Conservation (phyloP, 306 rosid genomes). For the Prunus davidiana region DNA sequence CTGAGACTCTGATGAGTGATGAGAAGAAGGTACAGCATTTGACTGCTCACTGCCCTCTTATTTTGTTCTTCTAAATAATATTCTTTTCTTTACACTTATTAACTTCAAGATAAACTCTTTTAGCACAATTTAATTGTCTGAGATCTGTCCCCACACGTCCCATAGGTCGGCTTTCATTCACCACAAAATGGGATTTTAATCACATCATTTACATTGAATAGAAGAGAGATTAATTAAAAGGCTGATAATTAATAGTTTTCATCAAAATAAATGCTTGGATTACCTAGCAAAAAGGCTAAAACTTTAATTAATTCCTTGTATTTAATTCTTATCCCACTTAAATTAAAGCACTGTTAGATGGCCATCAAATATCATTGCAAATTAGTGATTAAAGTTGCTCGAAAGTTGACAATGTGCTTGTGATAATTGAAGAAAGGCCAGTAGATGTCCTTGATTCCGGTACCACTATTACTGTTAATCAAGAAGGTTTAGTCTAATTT, state of each 20-base stretch:
- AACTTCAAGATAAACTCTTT: too few species aligned
- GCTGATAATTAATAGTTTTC: background rate
- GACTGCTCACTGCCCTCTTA: slow-evolving; percentile 10
- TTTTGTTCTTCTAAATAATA: background rate
- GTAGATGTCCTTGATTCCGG: background rate
- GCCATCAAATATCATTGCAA: background rate
- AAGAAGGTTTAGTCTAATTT: background rate
- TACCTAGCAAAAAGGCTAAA: slow-evolving; percentile 1
- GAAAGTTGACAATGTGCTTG: background rate
- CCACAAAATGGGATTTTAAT: too few species aligned
- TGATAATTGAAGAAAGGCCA: background rate
- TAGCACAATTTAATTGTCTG: too few species aligned
- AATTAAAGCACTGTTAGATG: background rate
- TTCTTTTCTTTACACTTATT: too few species aligned
- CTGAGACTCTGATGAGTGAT: background rate
- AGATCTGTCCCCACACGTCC: background rate
- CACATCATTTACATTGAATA: too few species aligned
- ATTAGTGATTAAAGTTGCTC: background rate
- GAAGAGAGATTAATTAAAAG: too few species aligned
- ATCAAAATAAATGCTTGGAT: slow-evolving; percentile 14
- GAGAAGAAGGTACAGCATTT: background rate
- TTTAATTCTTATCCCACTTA: background rate
- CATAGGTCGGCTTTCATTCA: slow-evolving; percentile 4
- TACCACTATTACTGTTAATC: background rate
- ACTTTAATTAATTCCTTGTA: slow-evolving; percentile 1